Evolutionary conservation across 257 asterid genomes (phyloP), one percentile per base, ranked within the genome.

Genomic region (Paraleonurus japonicus): DNA sequence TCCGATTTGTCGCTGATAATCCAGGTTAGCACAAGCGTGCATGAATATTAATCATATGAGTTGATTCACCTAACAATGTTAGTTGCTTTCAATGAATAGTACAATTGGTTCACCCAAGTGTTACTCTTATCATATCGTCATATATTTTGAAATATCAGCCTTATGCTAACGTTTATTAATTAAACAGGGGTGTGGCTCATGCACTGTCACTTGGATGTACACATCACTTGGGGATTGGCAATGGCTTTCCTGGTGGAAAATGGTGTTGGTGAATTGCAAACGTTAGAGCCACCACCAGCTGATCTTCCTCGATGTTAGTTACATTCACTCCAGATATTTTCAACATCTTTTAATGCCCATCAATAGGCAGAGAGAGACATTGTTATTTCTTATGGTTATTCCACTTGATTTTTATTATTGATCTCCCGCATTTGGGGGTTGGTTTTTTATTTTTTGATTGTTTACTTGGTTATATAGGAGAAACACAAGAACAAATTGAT

Each of bases 171-270:
- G 17, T 43, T 13, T 33, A 33, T n/a, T 0, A 60, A 51, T 51
- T 19, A 2, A 75, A 78, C 78, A 92, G 97, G 98, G 41, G 86
- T 85, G 3, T 92, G 98, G 98, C 10, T 92, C 59, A 39, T 92
- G 90, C 98, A 92, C 60, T 92, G 97, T 77, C 98, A 92, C 82
- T 82, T 92, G 92, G 98, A 90, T 78, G 96, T 85, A 45, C 98
- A 92, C 65, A 84, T 88, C 19, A 72, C 67, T 0, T 92, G 96
- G 98, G 98, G 98, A 50, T 74, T 90, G 81, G 96, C 96, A 1
- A 92, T 79, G 90, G 86, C 86, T 23, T 90, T 92, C 85, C 13
- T 92, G 0, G 98, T 92, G 27, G 95, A 85, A 48, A 82, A 92
- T 61, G 98, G 98, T 45, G 83, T 81, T 39, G 89, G 90, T 0